Percentiles rank a stretch among this genome's conserved stretches.
phyloP scores from a whole-genome alignment of 2,329 filamentous ascomycete genomes.

The Fusarium sp. region DNA sequence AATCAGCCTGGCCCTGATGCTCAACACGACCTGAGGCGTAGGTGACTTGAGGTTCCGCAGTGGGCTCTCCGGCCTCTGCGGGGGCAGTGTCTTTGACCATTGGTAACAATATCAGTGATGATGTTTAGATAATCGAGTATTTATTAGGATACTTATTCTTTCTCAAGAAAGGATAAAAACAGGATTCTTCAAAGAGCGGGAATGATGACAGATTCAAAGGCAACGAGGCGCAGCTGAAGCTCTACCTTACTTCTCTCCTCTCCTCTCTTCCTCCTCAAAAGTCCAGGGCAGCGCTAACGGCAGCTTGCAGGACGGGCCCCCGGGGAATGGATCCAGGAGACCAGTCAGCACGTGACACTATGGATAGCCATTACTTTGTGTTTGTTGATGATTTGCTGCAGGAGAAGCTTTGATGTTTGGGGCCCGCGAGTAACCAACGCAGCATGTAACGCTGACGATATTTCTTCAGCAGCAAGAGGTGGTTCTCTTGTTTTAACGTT shows the following conservation, averaged over 20 bases:
- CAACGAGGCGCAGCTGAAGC: constrained; percentile 32
- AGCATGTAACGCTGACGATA: constrained; percentile 14
- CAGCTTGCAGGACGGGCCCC: constrained; percentile 23
- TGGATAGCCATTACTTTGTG: constrained; percentile 12
- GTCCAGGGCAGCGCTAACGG: constrained; percentile 35
- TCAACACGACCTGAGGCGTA: constrained; percentile 41
- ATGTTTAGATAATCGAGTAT: background rate
- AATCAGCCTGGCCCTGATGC: constrained; percentile 25
- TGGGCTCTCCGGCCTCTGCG: constrained; percentile 28
- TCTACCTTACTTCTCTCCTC: constrained; percentile 1
- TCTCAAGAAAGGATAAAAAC: background rate
- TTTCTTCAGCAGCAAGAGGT: constrained; percentile 7
- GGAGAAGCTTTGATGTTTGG: constrained; percentile 13
- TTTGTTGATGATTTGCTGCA: constrained; percentile 28
- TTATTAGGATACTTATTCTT: background rate
- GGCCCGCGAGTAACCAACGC: background rate
- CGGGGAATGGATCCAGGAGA: constrained; percentile 12
- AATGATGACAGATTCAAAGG: constrained; percentile 33
- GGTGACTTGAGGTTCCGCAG: constrained; percentile 44
- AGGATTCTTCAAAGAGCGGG: background rate
- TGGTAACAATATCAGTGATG: background rate
- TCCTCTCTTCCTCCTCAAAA: constrained; percentile 9
- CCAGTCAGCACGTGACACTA: constrained; percentile 28
- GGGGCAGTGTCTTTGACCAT: constrained; percentile 36
- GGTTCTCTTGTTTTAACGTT: background rate